Evolutionary conservation across 169 alveolate species (phyloP).

Genomic region (Plasmodium knowlesi): DNA sequence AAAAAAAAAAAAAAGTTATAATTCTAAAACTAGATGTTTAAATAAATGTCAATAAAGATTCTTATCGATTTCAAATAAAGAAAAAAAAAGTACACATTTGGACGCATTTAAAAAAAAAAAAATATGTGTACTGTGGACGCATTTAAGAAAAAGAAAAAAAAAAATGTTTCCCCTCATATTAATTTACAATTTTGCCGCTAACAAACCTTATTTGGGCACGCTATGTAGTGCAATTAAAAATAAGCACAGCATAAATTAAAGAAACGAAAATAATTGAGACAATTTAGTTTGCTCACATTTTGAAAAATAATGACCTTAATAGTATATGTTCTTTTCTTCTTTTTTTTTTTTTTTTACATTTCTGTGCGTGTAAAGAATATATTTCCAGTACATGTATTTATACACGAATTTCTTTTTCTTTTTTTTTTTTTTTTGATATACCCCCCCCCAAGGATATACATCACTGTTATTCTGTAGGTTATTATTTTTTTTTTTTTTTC

Average conservation of each 20-base stretch:
- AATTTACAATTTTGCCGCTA: constrained; percentile 8
- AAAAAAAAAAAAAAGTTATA: neutral
- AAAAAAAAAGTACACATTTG: constrained; percentile 4
- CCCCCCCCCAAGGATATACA: neutral
- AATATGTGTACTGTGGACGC: neutral
- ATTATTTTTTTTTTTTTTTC: neutral
- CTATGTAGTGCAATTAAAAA: neutral
- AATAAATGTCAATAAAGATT: constrained; percentile 17
- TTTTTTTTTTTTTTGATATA: neutral
- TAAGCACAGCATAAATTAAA: constrained; percentile 3
- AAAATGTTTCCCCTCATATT: neutral
- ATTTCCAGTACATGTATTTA: constrained; percentile 1
- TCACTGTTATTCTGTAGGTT: neutral
- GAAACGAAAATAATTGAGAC: constrained; percentile 14
- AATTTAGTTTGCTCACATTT: constrained; percentile 13
- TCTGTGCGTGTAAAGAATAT: constrained; percentile 34
- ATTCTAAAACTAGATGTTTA: constrained; percentile 56
- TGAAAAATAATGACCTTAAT: neutral
- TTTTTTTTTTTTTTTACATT: constrained; percentile 1
- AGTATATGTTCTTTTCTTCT: constrained; percentile 1
- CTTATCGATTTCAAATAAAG: constrained; percentile 13
- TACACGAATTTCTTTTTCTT: neutral
- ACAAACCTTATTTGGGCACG: neutral
- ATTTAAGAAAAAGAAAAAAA: neutral
- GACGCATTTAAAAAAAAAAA: neutral